Base-by-base conservation (phyloP, 306 rosid species). In the Coriaria nepalensis region DNA sequence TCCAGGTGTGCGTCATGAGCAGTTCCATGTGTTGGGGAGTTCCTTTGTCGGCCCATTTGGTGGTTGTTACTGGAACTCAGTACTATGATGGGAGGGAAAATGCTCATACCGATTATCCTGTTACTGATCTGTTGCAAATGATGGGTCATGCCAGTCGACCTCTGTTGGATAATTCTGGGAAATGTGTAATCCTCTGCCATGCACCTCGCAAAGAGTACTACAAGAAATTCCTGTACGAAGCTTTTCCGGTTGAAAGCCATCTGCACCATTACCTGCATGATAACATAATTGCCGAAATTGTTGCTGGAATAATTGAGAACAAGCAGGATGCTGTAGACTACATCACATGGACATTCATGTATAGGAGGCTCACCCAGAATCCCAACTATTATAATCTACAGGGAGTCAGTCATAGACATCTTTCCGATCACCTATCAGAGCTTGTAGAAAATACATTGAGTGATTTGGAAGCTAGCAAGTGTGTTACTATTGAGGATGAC, bases 141-240 rank as follows among this genome's bases (percentile, higher is more conserved):
- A 81, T 88, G 94, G 97, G 95, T 68, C 97, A 77, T 79, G 93
- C 95, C 10, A 81, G 95, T 73, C 83, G 97, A 11, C 97, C 95
- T 32, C 61, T 79, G 77, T 66, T 76, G 10, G 97, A 88, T 59
- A 66, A 78, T 54, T 81, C 97, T 49, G 97, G 93, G 47, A 84
- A 84, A 55, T 88, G 93, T 70, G 95, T 88, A 69, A 84, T 88
- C 62, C 79, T 84, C 67, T 88, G 97, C 60, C 95, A 79, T 43
- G 95, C 97, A 0, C 93, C 95, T 50, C 90, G 90, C 9, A 88
- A 84, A 62, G 97, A 84, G 65, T 78, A 84, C 64, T 84, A 88
- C 74, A 88, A 76, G 73, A 88, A 88, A 69, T 84, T 88, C 70
- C 61, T 88, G 48, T 81, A 76, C 10, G 97, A 88, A 74, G 88